A percentile compares a stretch with the other conserved stretches of the same genome.
These are phyloP conservation scores for Tetrapisispora namnaoensis DNA, from an alignment of 805 yeast genomes.

Conservation along the genomic window DNA sequence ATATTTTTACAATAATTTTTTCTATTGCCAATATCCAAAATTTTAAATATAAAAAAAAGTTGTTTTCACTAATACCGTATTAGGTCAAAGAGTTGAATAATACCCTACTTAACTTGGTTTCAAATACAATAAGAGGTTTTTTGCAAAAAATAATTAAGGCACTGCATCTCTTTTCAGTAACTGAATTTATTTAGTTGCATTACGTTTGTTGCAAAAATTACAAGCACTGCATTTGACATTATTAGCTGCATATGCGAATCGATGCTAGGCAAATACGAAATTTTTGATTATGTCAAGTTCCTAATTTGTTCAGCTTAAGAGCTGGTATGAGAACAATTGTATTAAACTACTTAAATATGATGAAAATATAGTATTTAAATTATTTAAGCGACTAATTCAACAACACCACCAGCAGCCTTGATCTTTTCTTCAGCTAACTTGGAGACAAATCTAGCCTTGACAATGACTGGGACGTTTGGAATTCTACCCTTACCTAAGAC, in stretches of 20 bases:
- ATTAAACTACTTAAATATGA: not conserved
- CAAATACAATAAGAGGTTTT: not conserved
- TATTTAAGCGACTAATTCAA: constrained; percentile 93
- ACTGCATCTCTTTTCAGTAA: too few species aligned
- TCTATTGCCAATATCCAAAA: not conserved
- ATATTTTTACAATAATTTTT: not conserved
- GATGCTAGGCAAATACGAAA: too few species aligned
- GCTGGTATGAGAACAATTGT: not conserved
- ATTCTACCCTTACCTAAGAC: constrained; percentile 98
- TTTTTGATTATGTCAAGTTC: too few species aligned
- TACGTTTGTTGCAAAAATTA: too few species aligned
- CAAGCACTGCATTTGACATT: too few species aligned
- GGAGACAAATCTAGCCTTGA: constrained; percentile 98
- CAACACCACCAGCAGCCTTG: constrained; percentile 99
- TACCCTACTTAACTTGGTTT: not conserved
- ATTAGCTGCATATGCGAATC: too few species aligned
- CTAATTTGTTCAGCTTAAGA: too few species aligned
- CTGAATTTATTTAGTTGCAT: too few species aligned
- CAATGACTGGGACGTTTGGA: constrained; percentile 97
- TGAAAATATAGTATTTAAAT: constrained; percentile 1
- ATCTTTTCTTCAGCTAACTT: constrained; percentile 99
- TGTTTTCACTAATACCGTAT: not conserved
- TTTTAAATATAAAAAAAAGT: not conserved
- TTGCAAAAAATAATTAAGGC: too few species aligned
- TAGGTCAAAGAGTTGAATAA: not conserved